Evolutionary conservation across 805 yeast genomes (phyloP).

Genomic region (Wickerhamiella shivajii): DNA sequence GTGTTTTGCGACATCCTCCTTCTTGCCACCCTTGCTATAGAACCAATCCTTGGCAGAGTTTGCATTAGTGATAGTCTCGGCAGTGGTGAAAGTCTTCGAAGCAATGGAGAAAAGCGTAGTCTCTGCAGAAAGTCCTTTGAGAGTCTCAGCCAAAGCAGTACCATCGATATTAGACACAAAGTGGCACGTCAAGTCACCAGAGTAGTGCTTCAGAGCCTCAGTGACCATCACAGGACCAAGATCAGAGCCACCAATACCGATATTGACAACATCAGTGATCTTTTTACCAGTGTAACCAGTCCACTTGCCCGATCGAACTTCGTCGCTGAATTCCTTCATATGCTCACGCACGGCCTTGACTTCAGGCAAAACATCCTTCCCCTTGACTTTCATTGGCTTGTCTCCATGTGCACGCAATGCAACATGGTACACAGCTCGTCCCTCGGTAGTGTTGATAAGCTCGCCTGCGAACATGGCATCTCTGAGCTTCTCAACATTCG

Average conservation of each 20-base stretch:
- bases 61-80: conserved; percentile 95
- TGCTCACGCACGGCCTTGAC: conserved; percentile 85
- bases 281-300: conserved; percentile 91
- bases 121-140: conserved; percentile 68
- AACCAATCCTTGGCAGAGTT: conserved; percentile 93
- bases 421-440: conserved; percentile 83
- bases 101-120: conserved; percentile 79
- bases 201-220: conserved; percentile 88
- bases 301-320: conserved; percentile 88
- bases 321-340: conserved; percentile 89
- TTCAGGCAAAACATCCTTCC: conserved; percentile 76
- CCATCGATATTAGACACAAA: conserved; percentile 98
- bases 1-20: conserved; percentile 79
- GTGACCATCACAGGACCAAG: conserved; percentile 99
- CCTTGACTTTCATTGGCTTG: conserved; percentile 79
- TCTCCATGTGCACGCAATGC: conserved; percentile 89
- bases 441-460: conserved; percentile 90
- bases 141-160: conserved; percentile 86
- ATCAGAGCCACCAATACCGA: conserved; percentile 98
- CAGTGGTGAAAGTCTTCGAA: conserved; percentile 97
- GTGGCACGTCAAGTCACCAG: conserved; percentile 58
- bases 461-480: conserved; percentile 87
- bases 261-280: conserved; percentile 88
- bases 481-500: conserved; percentile 73
- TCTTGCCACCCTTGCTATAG: conserved; percentile 52